A percentile compares a stretch with the other conserved stretches of the same genome.
Conservation (phyloP, 2,329 filamentous ascomycete genomes). For the Cercospora zeina region DNA sequence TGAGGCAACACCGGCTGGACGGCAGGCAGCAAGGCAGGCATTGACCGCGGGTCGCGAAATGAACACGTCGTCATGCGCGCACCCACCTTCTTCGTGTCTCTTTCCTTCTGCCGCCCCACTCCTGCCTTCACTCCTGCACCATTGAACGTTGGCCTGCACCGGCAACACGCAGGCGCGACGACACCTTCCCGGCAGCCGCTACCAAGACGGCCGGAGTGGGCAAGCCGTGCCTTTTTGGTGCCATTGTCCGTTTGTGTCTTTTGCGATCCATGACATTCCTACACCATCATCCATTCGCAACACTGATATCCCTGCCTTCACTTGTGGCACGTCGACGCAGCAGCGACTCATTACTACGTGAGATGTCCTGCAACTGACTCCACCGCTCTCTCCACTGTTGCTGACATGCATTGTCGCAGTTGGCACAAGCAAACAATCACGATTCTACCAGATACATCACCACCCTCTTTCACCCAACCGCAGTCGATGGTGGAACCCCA, state of each 20-base stretch:
- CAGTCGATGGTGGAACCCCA: neutral
- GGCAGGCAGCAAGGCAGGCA: neutral
- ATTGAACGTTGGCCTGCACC: neutral
- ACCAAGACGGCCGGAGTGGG: neutral
- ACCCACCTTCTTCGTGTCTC: neutral
- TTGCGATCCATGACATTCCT: conserved; percentile 1
- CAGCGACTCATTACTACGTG: neutral
- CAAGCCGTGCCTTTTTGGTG: neutral
- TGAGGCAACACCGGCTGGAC: neutral
- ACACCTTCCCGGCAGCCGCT: neutral
- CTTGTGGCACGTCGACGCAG: neutral
- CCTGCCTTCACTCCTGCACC: neutral
- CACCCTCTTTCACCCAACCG: neutral
- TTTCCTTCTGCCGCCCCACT: neutral
- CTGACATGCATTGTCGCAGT: neutral
- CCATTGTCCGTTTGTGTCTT: neutral
- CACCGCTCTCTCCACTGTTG: neutral
- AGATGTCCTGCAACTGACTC: neutral
- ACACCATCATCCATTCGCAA: neutral
- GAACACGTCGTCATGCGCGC: neutral
- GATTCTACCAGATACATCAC: neutral
- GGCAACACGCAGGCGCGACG: neutral
- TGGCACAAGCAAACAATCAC: neutral
- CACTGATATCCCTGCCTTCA: neutral
- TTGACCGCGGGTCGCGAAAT: neutral